Evolutionary conservation across 805 yeast species (phyloP).

Genomic region (Lachancea lanzarotensis): DNA sequence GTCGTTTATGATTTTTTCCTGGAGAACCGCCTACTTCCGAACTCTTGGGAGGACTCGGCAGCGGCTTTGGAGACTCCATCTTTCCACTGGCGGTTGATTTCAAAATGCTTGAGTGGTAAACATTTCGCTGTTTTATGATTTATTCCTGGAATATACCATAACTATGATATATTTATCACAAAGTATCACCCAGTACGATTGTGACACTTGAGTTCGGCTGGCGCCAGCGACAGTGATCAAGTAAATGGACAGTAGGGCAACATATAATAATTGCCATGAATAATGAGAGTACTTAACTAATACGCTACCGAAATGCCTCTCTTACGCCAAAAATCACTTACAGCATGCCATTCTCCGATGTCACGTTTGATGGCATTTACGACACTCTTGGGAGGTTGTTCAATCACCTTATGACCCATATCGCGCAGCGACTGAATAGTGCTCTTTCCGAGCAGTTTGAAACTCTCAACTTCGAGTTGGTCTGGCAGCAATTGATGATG

Average conservation of each 20-base stretch:
- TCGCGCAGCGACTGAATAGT: constrained; percentile 32
- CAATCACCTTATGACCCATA: constrained; percentile 46
- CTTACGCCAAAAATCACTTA: constrained; percentile 87
- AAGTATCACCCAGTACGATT: not conserved
- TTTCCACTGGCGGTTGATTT: not conserved
- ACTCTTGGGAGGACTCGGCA: constrained; percentile 8
- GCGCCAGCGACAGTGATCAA: not conserved
- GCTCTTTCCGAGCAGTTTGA: constrained; percentile 38
- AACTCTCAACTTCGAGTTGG: constrained; percentile 49
- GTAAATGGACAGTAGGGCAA: too few species aligned
- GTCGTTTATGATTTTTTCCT: not conserved
- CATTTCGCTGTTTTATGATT: not conserved
- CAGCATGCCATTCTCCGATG: constrained; percentile 55
- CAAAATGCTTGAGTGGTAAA: not conserved
- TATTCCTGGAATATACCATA: too few species aligned
- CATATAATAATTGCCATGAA: too few species aligned
- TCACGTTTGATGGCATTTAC: constrained; percentile 48
- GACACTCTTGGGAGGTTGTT: constrained; percentile 44
- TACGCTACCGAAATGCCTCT: constrained; percentile 42
- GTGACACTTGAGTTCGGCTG: not conserved
- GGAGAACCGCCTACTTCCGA: not conserved
- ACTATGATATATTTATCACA: not conserved
- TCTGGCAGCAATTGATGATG: constrained; percentile 91
- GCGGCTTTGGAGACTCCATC: constrained; percentile 10
- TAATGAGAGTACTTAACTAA: constrained; percentile 1